Conservation (phyloP, 306 rosid species). For the Cyamopsis tetragonoloba region DNA sequence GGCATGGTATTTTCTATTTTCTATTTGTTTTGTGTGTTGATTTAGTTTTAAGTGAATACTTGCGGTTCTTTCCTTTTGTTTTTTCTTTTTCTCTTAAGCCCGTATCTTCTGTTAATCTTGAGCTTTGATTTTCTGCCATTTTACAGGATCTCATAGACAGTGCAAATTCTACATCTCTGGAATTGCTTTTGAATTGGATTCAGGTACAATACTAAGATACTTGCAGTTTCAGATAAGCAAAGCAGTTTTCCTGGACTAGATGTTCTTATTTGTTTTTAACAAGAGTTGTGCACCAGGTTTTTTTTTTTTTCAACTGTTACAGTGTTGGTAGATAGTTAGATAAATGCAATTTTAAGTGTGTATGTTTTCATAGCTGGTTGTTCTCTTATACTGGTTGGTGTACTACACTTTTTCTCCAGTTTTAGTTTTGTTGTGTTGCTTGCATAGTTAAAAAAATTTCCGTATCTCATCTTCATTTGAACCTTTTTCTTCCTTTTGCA, state of each 20-base stretch:
- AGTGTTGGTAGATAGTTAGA: not conserved
- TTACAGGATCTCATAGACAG: slow-evolving; percentile 44
- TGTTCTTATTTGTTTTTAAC: not conserved
- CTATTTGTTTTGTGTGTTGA: not conserved
- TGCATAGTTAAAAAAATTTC: not conserved
- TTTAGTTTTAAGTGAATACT: not conserved
- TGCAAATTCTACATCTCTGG: slow-evolving; percentile 53
- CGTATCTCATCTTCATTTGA: not conserved
- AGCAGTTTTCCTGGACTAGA: not conserved
- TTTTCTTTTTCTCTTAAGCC: not conserved
- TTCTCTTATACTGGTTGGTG: not conserved
- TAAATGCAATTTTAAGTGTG: not conserved
- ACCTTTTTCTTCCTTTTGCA: slow-evolving; percentile 31
- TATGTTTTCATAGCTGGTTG: not conserved
- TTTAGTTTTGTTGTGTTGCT: not conserved
- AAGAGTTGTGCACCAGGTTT: not conserved
- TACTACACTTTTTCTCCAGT: not conserved
- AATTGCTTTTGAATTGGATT: slow-evolving; percentile 77
- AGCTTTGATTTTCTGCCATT: slow-evolving; percentile 14
- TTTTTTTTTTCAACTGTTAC: not conserved
- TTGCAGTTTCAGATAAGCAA: slow-evolving; percentile 9
- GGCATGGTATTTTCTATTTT: slow-evolving; percentile 39
- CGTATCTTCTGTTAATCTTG: not conserved
- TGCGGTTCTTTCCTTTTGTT: not conserved
- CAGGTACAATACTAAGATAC: slow-evolving; percentile 50